A percentile compares a stretch with the other conserved stretches of the same genome.
Conservation (phyloP, 2,329 filamentous ascomycete genomes). For the Aspergillus niger region DNA sequence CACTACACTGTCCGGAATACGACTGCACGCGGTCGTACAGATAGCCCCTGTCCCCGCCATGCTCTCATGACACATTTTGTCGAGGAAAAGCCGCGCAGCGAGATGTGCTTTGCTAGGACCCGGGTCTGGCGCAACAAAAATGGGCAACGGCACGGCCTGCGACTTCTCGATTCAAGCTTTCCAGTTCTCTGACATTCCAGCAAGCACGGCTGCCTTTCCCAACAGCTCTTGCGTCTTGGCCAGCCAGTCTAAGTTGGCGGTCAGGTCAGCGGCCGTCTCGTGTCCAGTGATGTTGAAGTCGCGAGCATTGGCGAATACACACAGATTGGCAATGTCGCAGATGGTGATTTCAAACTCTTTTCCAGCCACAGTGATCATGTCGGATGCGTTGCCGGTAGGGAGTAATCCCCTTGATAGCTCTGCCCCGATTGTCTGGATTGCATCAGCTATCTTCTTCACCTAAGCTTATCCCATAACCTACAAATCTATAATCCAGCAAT, state of each 20-base stretch:
- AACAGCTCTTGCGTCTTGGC: not conserved
- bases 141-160: not conserved
- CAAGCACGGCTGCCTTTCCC: not conserved
- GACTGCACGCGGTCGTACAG: not conserved
- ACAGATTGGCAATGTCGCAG: not conserved
- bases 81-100: not conserved
- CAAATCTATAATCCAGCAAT: not conserved
- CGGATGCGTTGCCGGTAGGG: not conserved
- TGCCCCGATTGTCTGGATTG: not conserved
- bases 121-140: not conserved
- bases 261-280: not conserved
- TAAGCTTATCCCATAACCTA: not conserved
- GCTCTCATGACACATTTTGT: not conserved
- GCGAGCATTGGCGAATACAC: not conserved
- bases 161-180: not conserved
- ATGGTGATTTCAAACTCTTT: not conserved
- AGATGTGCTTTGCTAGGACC: not conserved
- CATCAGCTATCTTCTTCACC: not conserved
- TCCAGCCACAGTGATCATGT: not conserved
- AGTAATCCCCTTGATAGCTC: not conserved
- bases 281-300: not conserved
- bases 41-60: not conserved
- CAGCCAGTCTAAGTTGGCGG: not conserved
- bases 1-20: not conserved
- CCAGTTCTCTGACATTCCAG: not conserved